A percentile compares a stretch with the other conserved stretches of the same genome.
Conservation (phyloP, 75 land plant genomes). For the Pinus albicaulis region DNA sequence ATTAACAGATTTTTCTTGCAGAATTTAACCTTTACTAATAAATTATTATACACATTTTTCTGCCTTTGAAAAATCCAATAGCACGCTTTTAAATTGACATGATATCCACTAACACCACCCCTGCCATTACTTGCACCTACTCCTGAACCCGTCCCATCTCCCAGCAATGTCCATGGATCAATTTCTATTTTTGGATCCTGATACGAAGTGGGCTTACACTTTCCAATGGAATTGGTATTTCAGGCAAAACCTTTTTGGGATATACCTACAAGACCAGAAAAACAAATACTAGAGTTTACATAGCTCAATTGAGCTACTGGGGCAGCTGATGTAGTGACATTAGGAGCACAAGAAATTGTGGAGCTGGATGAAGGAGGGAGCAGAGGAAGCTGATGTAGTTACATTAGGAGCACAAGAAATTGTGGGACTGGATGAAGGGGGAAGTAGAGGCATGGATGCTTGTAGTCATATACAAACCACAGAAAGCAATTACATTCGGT, state of each 20-base stretch:
- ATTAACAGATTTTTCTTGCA: too few species aligned
- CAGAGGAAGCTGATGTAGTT: too few species aligned
- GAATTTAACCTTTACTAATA: too few species aligned
- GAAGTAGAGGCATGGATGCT: conserved; percentile 81
- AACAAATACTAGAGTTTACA: conserved; percentile 10
- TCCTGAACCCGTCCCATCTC: conserved; percentile 77
- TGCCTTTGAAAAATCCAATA: conserved; percentile 23
- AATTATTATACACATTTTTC: too few species aligned
- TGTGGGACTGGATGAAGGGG: conserved; percentile 27
- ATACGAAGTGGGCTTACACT: conserved; percentile 41
- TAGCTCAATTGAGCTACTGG: conserved; percentile 33
- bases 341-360: too few species aligned
- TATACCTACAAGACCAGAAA: conserved; percentile 16
- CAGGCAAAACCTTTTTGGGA: conserved; percentile 24
- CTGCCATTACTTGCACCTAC: conserved; percentile 32
- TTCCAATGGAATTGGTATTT: conserved; percentile 28
- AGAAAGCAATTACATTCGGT: conserved; percentile 80
- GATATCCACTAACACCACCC: conserved; percentile 44
- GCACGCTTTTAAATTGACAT: conserved; percentile 66
- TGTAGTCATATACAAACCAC: conserved; percentile 68
- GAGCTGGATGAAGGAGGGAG: too few species aligned
- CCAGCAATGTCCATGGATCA: conserved; percentile 91
- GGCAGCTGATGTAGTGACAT: conserved; percentile 35
- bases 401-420: conserved; percentile 59
- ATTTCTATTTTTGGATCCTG: conserved; percentile 69